These are phyloP conservation scores for Pontederia paniculata DNA, from an alignment of 176 grass and related monocot species.

Conservation along the genomic window DNA sequence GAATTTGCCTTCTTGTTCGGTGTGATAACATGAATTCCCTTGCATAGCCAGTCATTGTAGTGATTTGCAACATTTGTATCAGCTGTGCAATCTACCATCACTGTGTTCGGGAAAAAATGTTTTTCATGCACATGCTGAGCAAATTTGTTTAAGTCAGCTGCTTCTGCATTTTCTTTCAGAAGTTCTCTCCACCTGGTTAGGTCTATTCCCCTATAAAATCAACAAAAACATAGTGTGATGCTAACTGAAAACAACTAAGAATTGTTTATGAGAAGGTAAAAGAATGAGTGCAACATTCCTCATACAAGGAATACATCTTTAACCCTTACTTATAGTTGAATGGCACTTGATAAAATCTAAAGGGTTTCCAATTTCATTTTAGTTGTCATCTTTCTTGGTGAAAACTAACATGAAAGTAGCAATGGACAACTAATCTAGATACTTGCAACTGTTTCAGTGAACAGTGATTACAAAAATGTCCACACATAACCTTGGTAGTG, in stretches of 20 bases:
- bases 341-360: not conserved
- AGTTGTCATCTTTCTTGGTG: too few species aligned
- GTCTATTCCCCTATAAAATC: constrained; percentile 55
- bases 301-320: not conserved
- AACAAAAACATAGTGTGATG: constrained; percentile 3
- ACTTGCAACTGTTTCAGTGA: too few species aligned
- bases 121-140: constrained; percentile 65
- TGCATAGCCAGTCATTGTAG: constrained; percentile 82
- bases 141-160: constrained; percentile 58
- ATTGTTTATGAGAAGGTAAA: not conserved
- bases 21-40: constrained; percentile 90
- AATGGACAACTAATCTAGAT: too few species aligned
- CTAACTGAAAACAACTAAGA: constrained; percentile 6
- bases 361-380: not conserved
- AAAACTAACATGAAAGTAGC: too few species aligned
- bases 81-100: constrained; percentile 95
- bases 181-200: constrained; percentile 66
- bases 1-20: constrained; percentile 99
- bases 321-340: not conserved
- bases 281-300: too few species aligned
- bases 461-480: too few species aligned
- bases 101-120: constrained; percentile 92
- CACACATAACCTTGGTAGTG: too few species aligned
- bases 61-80: constrained; percentile 72
- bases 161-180: constrained; percentile 40